These are phyloP conservation scores for Populus hybrid DNA, from an alignment of 441 rosid genomes.

Conservation along the genomic window DNA sequence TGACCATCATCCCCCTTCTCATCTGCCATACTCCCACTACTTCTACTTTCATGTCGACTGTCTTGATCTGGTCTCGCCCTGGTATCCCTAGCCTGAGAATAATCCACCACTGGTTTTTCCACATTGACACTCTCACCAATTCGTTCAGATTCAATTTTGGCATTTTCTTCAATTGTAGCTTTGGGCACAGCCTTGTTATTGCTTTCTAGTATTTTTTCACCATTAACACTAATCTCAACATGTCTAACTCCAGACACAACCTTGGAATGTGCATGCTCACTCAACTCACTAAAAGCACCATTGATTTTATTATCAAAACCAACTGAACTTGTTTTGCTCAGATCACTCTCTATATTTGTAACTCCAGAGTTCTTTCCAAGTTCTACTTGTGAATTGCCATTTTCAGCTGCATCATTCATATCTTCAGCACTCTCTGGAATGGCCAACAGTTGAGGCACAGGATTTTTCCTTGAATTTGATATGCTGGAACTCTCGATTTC, in stretches of 20 bases:
- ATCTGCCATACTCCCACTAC: constrained; percentile 35
- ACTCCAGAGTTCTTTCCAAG: constrained; percentile 26
- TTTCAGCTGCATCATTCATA: constrained; percentile 30
- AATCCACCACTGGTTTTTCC: constrained; percentile 30
- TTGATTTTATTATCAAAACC: constrained; percentile 22
- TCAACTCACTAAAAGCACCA: constrained; percentile 11
- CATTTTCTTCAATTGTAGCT: constrained; percentile 31
- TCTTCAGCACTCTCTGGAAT: constrained; percentile 33
- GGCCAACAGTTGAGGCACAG: constrained; percentile 32
- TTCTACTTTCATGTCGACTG: constrained; percentile 44
- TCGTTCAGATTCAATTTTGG: constrained; percentile 25
- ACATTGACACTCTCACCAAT: constrained; percentile 25
- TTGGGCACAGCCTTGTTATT: constrained; percentile 28
- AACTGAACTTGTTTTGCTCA: constrained; percentile 12
- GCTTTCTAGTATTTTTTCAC: constrained; percentile 26
- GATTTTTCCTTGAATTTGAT: constrained; percentile 30
- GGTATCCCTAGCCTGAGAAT: constrained; percentile 38
- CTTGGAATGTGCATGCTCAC: constrained; percentile 31
- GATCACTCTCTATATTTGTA: constrained; percentile 26
- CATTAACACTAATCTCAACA: constrained; percentile 28
- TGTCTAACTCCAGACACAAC: constrained; percentile 23
- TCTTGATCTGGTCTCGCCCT: constrained; percentile 35
- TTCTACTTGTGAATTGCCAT: constrained; percentile 35
- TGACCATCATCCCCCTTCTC: constrained; percentile 41
- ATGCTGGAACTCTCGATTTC: constrained; percentile 45